Evolutionary conservation across 23 red algal species (phyloP).

Genomic region (Gracilaria domingensis): DNA sequence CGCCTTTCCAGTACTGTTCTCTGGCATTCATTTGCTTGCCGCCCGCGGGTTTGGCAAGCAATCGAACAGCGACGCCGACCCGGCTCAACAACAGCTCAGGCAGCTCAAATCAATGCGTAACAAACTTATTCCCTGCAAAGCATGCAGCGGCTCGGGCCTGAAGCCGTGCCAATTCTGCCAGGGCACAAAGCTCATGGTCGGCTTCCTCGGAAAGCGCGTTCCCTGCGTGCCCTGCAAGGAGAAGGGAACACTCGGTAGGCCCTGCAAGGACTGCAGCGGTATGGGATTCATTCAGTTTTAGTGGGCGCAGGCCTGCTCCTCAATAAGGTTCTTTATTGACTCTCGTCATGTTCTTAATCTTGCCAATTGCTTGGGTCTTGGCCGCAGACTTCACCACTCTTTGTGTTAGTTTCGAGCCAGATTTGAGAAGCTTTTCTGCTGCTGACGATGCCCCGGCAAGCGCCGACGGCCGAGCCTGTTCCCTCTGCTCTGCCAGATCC

Average conservation of each 20-base stretch:
- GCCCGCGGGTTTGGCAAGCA: conserved; percentile 56
- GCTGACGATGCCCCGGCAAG: conserved; percentile 18
- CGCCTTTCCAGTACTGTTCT: neutral
- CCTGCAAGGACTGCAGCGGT: conserved; percentile 53
- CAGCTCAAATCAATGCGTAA: conserved; percentile 42
- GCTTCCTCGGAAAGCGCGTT: conserved; percentile 68
- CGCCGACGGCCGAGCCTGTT: neutral
- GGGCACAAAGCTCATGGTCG: conserved; percentile 63
- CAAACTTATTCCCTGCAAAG: conserved; percentile 48
- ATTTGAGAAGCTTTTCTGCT: conserved; percentile 41
- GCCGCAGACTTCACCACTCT: conserved; percentile 43
- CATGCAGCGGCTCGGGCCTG: conserved; percentile 44
- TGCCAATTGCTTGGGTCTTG: conserved; percentile 27
- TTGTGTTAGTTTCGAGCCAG: conserved; percentile 36
- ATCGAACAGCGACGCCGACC: neutral
- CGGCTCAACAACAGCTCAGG: neutral
- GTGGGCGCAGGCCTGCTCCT: neutral
- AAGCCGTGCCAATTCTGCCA: conserved; percentile 73
- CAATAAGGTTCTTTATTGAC: neutral
- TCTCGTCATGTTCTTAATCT: conserved; percentile 34
- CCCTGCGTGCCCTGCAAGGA: conserved; percentile 63
- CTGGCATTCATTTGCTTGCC: neutral
- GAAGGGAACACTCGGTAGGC: conserved; percentile 57
- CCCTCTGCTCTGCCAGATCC: conserved; percentile 9
- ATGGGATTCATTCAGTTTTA: conserved; percentile 45